A percentile compares a stretch with the other conserved stretches of the same genome.
Conservation (phyloP, 257 asterid genomes). For the Nicotiana undulata region DNA sequence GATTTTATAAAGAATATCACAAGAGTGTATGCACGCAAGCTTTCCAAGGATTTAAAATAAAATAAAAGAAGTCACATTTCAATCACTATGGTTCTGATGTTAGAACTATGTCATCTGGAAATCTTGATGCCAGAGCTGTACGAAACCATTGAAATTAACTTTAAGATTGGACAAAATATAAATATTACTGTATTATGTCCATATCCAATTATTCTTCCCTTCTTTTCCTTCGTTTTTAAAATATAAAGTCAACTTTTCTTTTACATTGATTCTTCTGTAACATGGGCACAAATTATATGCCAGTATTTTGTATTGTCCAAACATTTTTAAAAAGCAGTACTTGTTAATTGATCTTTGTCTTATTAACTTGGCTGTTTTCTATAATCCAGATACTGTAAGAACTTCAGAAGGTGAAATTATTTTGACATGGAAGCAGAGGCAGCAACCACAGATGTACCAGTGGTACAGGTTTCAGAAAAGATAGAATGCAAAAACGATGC, state of each 20-base stretch:
- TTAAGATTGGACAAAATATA: not conserved
- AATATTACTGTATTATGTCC: not conserved
- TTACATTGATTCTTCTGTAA: not conserved
- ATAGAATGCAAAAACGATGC: constrained; percentile 25
- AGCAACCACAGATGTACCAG: constrained; percentile 30
- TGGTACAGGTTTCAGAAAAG: constrained; percentile 33
- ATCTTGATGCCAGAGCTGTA: not conserved
- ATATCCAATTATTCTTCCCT: not conserved
- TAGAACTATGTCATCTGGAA: not conserved
- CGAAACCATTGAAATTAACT: not conserved
- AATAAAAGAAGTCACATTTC: not conserved
- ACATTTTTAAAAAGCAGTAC: not conserved
- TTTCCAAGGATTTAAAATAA: not conserved
- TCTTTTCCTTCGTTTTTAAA: not conserved
- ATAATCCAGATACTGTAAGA: constrained; percentile 8
- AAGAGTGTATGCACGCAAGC: not conserved
- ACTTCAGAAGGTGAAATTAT: constrained; percentile 7
- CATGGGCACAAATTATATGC: not conserved
- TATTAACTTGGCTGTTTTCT: not conserved
- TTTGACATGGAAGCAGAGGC: constrained; percentile 54
- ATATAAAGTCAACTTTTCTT: not conserved
- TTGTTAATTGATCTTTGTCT: not conserved
- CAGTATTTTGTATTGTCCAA: not conserved
- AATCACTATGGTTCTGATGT: not conserved
- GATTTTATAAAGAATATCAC: not conserved